Evolutionary conservation across 1,284 basidiomycete species (phyloP).

Genomic region (Fistulina hepatica): DNA sequence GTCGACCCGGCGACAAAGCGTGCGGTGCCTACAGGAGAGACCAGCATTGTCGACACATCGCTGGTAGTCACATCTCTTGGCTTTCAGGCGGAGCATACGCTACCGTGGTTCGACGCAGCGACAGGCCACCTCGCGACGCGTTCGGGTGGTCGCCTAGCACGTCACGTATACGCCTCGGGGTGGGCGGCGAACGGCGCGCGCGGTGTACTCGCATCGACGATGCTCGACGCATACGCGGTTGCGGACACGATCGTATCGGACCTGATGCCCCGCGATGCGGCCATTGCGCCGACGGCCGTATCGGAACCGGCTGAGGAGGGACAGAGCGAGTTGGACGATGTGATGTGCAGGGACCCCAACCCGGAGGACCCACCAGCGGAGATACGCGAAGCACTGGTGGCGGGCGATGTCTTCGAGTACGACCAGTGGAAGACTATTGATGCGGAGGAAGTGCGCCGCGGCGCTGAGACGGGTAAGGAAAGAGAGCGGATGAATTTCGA

Average conservation of each 20-base stretch:
- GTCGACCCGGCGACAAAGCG: conserved; percentile 39
- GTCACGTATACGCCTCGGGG: conserved; percentile 82
- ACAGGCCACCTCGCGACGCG: conserved; percentile 43
- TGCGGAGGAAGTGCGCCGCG: conserved; percentile 51
- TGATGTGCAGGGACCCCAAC: conserved; percentile 26
- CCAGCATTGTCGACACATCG: conserved; percentile 48
- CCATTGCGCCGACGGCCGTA: conserved; percentile 14
- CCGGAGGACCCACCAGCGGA: conserved; percentile 38
- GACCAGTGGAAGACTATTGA: conserved; percentile 62
- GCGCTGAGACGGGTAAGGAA: conserved; percentile 78
- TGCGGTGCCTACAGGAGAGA: conserved; percentile 52
- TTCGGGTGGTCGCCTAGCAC: conserved; percentile 39
- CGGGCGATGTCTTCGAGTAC: conserved; percentile 44
- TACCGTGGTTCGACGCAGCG: conserved; percentile 39
- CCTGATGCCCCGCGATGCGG: conserved; percentile 15
- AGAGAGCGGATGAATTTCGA: conserved; percentile 70
- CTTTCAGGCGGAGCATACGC: conserved; percentile 65
- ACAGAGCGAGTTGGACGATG: conserved; percentile 18
- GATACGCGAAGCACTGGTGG: conserved; percentile 42
- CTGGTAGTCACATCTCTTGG: conserved; percentile 86
- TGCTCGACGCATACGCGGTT: conserved; percentile 84
- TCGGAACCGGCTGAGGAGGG: conserved; percentile 4
- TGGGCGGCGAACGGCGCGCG: conserved; percentile 91
- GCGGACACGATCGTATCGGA: conserved; percentile 64
- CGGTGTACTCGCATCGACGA: conserved; percentile 88